Evolutionary conservation across 805 yeast genomes (phyloP), one percentile per base, ranked within the genome.

Genomic region (Suhomyces canberraensis): DNA sequence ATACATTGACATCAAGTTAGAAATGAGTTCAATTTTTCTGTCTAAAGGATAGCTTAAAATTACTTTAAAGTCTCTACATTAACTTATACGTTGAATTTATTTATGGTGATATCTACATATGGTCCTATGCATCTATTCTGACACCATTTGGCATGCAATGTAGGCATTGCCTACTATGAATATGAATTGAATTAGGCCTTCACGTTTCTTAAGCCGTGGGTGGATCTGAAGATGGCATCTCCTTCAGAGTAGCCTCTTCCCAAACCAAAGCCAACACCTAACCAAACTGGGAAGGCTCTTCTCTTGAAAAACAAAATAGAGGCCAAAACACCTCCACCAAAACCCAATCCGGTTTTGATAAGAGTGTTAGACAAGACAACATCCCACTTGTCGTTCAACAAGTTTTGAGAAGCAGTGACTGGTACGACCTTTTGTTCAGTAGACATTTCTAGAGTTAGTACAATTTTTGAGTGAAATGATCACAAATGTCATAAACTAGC

Each of bases 191-290:
- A 24, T 16, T 64, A 84, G 42, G 87, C 86, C 56, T 79, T 79
- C 40, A 81, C 78, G 35, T 79, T 69, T 74, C 95, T 81, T 45
- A 82, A 60, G 39, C 95, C 95, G 45, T 83, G 86, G 50, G 54
- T 59, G 11, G 87, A 76, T 69, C 97, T 83, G 77, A 93, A 91
- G 39, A 90, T 84, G 43, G 97, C 95, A 58, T 93, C 98, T 44
- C 98, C 98, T 71, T 93, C 99, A 43, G 98, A 81, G 66, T 89
- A 93, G 37, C 96, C 96, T 72, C 96, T 84, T 48, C 99, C 99
- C 45, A 90, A 76, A 49, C 99, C 99, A 55, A 93, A 91, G 25
- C 99, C 99, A 47, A 89, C 69, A 48, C 98, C 98, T 44, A 91
- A 66, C 95, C 97, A 90, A 29, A 91, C 98, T 37, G 98, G 98